Evolutionary conservation across 2,329 filamentous ascomycete genomes (phyloP).

Genomic region (Penicillium psychrosexuale): DNA sequence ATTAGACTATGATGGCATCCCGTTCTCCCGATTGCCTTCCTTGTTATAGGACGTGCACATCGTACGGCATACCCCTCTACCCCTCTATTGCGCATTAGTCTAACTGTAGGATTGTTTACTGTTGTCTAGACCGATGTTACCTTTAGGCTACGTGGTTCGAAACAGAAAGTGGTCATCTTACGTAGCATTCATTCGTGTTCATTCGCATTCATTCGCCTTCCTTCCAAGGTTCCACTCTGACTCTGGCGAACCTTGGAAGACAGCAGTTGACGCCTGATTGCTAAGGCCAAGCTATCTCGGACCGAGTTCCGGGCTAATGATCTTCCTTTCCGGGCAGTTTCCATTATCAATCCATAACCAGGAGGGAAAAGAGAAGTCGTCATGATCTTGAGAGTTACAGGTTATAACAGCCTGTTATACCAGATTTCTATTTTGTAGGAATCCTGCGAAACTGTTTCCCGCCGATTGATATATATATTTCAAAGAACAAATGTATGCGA

Average conservation of each 20-base stretch:
- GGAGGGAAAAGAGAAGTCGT: background rate
- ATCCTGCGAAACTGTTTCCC: too few species aligned
- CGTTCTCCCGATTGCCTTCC: background rate
- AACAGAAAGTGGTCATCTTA: constrained; percentile 1
- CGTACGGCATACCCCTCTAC: constrained; percentile 2
- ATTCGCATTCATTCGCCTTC: too few species aligned
- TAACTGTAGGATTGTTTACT: background rate
- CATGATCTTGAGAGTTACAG: background rate
- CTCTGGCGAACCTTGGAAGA: constrained; percentile 16
- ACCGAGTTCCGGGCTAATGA: background rate
- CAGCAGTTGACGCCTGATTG: background rate
- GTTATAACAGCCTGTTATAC: background rate
- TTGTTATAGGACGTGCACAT: background rate
- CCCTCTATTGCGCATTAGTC: background rate
- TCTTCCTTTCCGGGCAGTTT: background rate
- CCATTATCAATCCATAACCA: background rate
- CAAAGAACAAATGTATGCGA: background rate
- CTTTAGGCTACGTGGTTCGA: background rate
- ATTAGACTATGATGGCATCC: constrained; percentile 16
- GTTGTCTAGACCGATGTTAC: background rate
- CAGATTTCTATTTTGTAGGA: too few species aligned
- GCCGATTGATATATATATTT: too few species aligned
- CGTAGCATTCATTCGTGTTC: constrained; percentile 11
- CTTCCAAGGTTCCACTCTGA: background rate
- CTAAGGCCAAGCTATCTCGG: background rate